Percentiles rank a stretch among this genome's conserved stretches.
Evolutionary conservation across 495 filamentous ascomycete species (phyloP).

Genomic region (Annulohypoxylon bovei): DNA sequence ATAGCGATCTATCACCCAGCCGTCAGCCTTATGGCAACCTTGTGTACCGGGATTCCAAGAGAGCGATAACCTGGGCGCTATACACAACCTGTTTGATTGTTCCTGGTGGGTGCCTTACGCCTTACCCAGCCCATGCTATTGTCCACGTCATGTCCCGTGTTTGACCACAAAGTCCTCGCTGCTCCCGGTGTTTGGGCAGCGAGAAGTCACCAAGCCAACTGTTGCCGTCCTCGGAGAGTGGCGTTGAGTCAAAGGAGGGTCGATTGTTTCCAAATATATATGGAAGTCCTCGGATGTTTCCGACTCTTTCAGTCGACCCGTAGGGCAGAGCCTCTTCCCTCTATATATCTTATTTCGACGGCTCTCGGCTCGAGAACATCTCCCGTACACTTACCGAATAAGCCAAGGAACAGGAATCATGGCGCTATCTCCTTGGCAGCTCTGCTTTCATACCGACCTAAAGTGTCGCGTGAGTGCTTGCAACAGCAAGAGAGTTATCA

Average conservation of each 20-base stretch:
- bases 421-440: slow-evolving; percentile 36
- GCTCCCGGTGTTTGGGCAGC: slow-evolving; percentile 8
- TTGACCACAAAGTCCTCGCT: slow-evolving; percentile 5
- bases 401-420: background rate
- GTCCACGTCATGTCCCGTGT: slow-evolving; percentile 36
- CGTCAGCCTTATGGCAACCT: slow-evolving; percentile 20
- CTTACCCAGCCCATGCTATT: background rate
- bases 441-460: slow-evolving; percentile 36
- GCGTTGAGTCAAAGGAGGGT: slow-evolving; percentile 12
- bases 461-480: slow-evolving; percentile 30
- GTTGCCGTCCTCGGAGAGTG: background rate
- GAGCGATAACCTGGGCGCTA: background rate
- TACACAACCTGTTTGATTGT: slow-evolving; percentile 5
- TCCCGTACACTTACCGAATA: background rate
- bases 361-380: background rate
- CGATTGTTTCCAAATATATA: background rate
- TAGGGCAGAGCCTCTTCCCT: background rate
- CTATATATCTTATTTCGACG: background rate
- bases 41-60: background rate
- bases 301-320: background rate
- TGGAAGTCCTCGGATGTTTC: background rate
- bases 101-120: background rate
- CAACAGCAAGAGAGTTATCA: slow-evolving; percentile 27
- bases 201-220: background rate
- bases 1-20: slow-evolving; percentile 12